Evolutionary conservation across 768 basidiomycete genomes (phyloP), one percentile per base, ranked within the genome.

Genomic region (Lentinus brumalis): DNA sequence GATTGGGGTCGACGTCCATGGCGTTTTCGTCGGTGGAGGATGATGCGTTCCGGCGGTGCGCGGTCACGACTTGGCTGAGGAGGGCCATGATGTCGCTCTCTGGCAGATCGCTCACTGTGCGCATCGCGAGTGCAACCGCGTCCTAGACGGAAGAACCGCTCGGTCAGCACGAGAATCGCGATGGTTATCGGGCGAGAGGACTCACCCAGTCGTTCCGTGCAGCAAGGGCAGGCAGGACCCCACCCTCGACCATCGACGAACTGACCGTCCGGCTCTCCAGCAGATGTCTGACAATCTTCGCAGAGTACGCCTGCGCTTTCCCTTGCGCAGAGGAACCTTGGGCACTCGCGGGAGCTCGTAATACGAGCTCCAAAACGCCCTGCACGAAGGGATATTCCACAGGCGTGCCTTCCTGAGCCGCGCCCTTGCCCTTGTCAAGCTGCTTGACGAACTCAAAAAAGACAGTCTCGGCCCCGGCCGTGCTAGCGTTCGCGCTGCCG

Each of bases 171-270:
- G 21, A 26, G 21, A 2, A 26, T 26, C 2, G 21, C 1, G 21
- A 26, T 26, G 21, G 2, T 26, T 26, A 26, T 26, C 21, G 21
- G 21, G 42, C 6, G 2, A 41, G 40, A 31, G 50, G 54, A 67
- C 79, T 57, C 68, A 86, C 92, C 91, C 92, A 94, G 67, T 93
- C 92, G 45, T 78, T 76, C 59, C 79, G 80, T 53, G 78, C 70
- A 49, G 79, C 75, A 38, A 94, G 71, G 2, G 77, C 77, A 9
- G 76, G 75, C 40, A 92, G 66, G 16, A 93, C 71, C 3, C 85
- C 86, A 12, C 80, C 82, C 6, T 83, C 74, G 10, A 90, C 67
- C 88, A 92, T 90, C 31, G 76, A 79, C 45, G 82, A 79, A 57
- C 81, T 85, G 14, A 91, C 81, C 2, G 82, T 76, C 4, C 79